Evolutionary conservation across 805 yeast species (phyloP), one percentile per base, ranked within the genome.

Genomic region (Saturnispora kantuleensis): DNA sequence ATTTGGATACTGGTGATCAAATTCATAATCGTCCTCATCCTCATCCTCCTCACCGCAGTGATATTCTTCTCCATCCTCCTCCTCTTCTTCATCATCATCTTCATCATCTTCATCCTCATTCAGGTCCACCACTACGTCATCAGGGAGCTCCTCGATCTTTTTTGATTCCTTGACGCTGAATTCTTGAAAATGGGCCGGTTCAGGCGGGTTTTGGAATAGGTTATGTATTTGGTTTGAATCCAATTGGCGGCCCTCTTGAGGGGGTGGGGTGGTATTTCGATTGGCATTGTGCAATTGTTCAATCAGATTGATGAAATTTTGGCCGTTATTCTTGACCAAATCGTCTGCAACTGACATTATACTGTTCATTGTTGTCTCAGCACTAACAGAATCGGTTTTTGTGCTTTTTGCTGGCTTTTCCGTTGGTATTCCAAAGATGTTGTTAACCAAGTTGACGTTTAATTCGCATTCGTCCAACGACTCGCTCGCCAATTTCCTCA

Each of bases 281-380:
- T 18, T 31, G 10, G 40, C 34, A 32, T 73, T 73, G 3, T 87
- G 84, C 38, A 84, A 66, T 43, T 77, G 73, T 59, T 86, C 94
- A 76, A 88, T 81, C 72, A 85, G 80, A 50, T 81, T 81, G 30
- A 86, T 72, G 50, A 87, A 84, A 35, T 79, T 75, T 50, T 74
- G 73, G n/a, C 95, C 95, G 50, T 83, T 85, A 56, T 80, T 81
- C 52, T 76, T 76, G 53, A 86, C 69, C 26, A 88, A 61, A 55
- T 86, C 94, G 52, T 86, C 94, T 1, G 95, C 93, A 36, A 88
- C 74, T 3, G 81, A 51, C 42, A 53, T 48, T 12, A 59, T 38
- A 8, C 49, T 44, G 13, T 40, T 45, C 4, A 39, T 42, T 8
- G 42, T 12, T 32, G 13, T 35, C 5, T 35, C 43, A 18, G 45